A percentile compares a stretch with the other conserved stretches of the same genome.
Evolutionary conservation across 805 yeast species (phyloP).

Genomic region (Phaffomyces antillensis): DNA sequence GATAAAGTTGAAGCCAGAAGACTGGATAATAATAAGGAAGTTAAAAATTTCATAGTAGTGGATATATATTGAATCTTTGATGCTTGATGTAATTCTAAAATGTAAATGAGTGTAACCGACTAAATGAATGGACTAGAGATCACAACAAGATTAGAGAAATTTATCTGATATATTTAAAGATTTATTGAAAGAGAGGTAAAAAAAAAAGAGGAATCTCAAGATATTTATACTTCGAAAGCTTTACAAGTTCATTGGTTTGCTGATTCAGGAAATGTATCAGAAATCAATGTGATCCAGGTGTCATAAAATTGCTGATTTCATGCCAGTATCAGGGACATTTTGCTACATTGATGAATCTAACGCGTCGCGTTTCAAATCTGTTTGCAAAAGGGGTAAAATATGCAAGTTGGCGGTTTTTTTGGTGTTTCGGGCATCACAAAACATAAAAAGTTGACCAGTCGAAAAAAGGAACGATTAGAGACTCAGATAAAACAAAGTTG

Average conservation of each 20-base stretch:
- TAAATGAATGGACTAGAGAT: background rate
- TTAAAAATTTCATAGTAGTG: slow-evolving; percentile 9
- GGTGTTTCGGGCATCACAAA: no score
- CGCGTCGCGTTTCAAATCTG: slow-evolving; percentile 3
- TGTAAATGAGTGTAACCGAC: background rate
- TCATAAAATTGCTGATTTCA: background rate
- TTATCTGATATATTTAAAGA: no score
- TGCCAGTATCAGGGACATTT: background rate
- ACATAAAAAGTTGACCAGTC: no score
- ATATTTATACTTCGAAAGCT: no score
- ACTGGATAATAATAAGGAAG: slow-evolving; percentile 5
- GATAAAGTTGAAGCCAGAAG: slow-evolving; percentile 9
- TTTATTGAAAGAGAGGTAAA: no score
- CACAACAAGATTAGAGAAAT: no score
- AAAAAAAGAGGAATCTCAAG: no score
- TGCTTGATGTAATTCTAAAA: background rate
- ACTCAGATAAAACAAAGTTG: no score
- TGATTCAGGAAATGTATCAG: background rate
- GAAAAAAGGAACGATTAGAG: no score
- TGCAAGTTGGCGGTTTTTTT: slow-evolving; percentile 3
- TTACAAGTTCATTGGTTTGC: background rate
- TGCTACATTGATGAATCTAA: background rate
- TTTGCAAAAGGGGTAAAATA: background rate
- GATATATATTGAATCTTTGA: no score
- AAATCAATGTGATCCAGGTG: background rate